These are phyloP conservation scores for Aureobasidium mangrovei DNA, from an alignment of 2,329 filamentous ascomycete genomes.

Conservation along the genomic window DNA sequence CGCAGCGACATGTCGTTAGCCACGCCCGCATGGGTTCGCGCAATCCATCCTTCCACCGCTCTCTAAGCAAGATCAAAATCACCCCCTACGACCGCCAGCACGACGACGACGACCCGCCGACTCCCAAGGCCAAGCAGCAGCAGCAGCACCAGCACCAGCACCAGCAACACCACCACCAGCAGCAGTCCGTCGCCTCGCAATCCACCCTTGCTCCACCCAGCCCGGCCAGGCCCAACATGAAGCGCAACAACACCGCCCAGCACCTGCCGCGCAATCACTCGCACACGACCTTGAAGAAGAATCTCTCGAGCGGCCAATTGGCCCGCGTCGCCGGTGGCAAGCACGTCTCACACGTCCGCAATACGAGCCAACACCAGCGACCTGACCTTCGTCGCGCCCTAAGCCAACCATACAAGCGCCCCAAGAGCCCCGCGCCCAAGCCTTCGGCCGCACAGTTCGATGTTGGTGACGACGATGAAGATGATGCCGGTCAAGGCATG, in stretches of 20 bases:
- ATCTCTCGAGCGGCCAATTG: slow-evolving; percentile 34
- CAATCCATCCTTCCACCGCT: slow-evolving; percentile 34
- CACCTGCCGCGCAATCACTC: slow-evolving; percentile 29
- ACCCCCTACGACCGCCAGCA: slow-evolving; percentile 18
- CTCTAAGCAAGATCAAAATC: slow-evolving; percentile 33
- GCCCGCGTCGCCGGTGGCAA: slow-evolving; percentile 28
- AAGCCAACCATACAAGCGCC: slow-evolving; percentile 19
- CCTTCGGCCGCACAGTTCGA: slow-evolving; percentile 34
- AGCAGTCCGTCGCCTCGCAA: background rate
- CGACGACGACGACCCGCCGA: slow-evolving; percentile 20
- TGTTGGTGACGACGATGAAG: slow-evolving; percentile 24
- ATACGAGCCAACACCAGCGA: slow-evolving; percentile 16
- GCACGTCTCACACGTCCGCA: slow-evolving; percentile 24
- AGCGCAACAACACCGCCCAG: slow-evolving; percentile 35
- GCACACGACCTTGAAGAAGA: slow-evolving; percentile 24
- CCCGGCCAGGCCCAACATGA: slow-evolving; percentile 24
- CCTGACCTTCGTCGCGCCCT: slow-evolving; percentile 13
- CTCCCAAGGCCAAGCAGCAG: slow-evolving; percentile 7
- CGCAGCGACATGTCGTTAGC: slow-evolving; percentile 32
- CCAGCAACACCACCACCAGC: background rate
- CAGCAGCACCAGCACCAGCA: background rate
- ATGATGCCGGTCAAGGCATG: slow-evolving; percentile 18
- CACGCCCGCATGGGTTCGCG: slow-evolving; percentile 29
- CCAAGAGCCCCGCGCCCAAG: slow-evolving; percentile 25
- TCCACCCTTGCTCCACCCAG: slow-evolving; percentile 24